Evolutionary conservation across 345 rosid species (phyloP), one percentile per base, ranked within the genome.

Genomic region (Cardamine occulta): DNA sequence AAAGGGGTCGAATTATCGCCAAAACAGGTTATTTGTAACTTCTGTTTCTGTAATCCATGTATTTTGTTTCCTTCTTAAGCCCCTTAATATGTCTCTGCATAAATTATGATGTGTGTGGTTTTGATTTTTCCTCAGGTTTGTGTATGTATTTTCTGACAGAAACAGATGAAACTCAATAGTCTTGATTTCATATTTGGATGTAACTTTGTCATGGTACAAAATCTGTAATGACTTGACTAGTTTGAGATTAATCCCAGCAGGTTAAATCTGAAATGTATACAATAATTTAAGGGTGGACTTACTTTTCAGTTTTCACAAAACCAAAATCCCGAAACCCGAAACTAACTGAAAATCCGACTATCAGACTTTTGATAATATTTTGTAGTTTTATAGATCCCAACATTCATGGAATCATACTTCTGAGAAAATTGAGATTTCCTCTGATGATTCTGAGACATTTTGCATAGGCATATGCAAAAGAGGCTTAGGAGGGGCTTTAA

Each of bases 61-160:
- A 13, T 55, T 77, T 56, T 63, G 57, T 56, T 74, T 8, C 42
- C 37, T 66, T 34, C 39, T 66, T 8, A 10, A 31, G 42, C 51
- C 47, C 6, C 61, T 17, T 56, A 9, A 56, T 56, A 21, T 55
- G 62, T n/a, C 26, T 65, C 31, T 65, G 56, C 72, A 12, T 65
- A 63, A 70, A 32, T 56, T 70, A 69, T 70, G 71, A 34, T 37
- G 66, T 65, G 66, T 65, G 76, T 63, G 52, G 28, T 40, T 60
- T 63, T 35, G 10, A 19, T 5, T 48, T 23, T 28, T 28, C 8
- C 42, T 72, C 75, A 39, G 68, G 62, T 51, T 65, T 57, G 63
- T 57, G 68, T 72, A 72, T 72, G 40, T 72, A 64, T 65, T 59
- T 72, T 66, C 78, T 52, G 70, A 73, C 51, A 31, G 77, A 60